These are phyloP conservation scores for Monascus purpureus DNA, from an alignment of 495 filamentous ascomycete genomes.

Conservation along the genomic window DNA sequence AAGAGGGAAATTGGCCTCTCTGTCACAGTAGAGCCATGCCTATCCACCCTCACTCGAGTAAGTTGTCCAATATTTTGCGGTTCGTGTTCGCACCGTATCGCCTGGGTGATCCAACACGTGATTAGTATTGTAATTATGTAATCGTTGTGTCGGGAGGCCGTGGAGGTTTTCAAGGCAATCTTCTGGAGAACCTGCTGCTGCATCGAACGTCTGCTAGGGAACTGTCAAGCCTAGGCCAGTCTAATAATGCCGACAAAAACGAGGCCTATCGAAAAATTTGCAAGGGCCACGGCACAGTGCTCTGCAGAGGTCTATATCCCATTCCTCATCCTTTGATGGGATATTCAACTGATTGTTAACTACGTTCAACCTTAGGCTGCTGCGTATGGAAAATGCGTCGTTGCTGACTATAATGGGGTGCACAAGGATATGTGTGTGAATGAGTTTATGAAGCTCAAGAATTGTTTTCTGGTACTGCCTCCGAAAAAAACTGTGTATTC, in stretches of 20 bases:
- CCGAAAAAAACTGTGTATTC: background rate
- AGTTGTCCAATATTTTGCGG: no score
- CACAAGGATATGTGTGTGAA: conserved; percentile 81
- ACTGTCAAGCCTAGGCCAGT: no score
- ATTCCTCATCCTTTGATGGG: conserved; percentile 1
- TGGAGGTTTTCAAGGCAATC: no score
- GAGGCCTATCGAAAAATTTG: conserved; percentile 81
- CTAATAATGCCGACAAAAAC: conserved; percentile 25
- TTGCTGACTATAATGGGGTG: conserved; percentile 79
- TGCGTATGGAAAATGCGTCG: conserved; percentile 82
- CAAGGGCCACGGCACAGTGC: conserved; percentile 70
- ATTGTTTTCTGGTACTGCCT: conserved; percentile 65
- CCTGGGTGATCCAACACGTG: no score
- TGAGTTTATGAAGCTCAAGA: conserved; percentile 75
- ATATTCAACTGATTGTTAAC: conserved; percentile 1
- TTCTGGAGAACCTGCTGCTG: no score
- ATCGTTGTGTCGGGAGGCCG: no score
- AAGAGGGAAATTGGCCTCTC: background rate
- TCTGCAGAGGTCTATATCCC: conserved; percentile 50
- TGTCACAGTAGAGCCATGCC: no score
- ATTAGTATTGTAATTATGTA: no score
- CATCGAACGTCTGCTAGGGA: no score
- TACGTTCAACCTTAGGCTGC: conserved; percentile 46
- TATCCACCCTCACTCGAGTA: no score
- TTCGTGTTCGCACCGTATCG: no score